A percentile compares a stretch with the other conserved stretches of the same genome.
Conservation (phyloP, 768 basidiomycete genomes). For the Naematelia encephala region DNA sequence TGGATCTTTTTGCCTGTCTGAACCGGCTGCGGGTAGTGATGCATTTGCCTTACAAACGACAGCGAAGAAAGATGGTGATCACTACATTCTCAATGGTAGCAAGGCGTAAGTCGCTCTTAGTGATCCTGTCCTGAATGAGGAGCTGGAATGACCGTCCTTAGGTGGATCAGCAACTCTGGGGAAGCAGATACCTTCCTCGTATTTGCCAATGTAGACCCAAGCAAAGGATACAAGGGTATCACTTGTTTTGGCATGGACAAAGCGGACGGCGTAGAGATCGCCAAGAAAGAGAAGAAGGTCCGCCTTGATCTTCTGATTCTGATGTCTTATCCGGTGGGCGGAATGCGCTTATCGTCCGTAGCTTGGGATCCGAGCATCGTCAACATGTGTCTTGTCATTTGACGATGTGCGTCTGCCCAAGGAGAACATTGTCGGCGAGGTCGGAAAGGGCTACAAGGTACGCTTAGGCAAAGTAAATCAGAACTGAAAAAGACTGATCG, state of each 20-base stretch:
- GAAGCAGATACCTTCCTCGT: constrained; percentile 69
- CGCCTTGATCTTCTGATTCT: background rate
- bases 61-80: constrained; percentile 69
- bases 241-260: constrained; percentile 95
- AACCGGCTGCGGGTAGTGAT: constrained; percentile 88
- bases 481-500: background rate
- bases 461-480: background rate
- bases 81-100: constrained; percentile 88
- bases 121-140: background rate
- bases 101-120: constrained; percentile 63
- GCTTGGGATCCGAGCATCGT: constrained; percentile 91
- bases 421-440: constrained; percentile 79
- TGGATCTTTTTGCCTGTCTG: constrained; percentile 92
- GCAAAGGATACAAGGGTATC: constrained; percentile 97
- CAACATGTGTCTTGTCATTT: constrained; percentile 89
- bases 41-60: constrained; percentile 95
- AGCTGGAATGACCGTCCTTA: constrained; percentile 50
- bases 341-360: constrained; percentile 10
- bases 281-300: constrained; percentile 94
- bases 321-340: background rate
- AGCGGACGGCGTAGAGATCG: constrained; percentile 94
- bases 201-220: constrained; percentile 92
- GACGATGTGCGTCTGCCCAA: constrained; percentile 82
- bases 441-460: constrained; percentile 86
- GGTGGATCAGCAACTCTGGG: constrained; percentile 94